Conservation (phyloP, 1,284 basidiomycete genomes). For the Mixia osmundae region DNA sequence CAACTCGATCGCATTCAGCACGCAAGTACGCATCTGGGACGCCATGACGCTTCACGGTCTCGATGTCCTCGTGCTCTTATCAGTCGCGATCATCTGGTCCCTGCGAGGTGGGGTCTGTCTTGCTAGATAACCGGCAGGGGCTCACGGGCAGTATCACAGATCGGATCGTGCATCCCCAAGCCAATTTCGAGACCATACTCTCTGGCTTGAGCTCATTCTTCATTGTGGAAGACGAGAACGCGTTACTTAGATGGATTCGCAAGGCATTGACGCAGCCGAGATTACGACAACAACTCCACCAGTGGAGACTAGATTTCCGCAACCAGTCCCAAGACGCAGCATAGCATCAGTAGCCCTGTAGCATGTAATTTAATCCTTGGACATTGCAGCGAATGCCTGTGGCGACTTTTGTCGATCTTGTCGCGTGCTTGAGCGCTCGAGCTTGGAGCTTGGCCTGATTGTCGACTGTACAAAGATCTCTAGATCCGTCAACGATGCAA, state of each 20-base stretch:
- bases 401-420: no score
- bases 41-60: constrained; percentile 69
- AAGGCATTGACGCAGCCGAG: constrained; percentile 39
- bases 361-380: no score
- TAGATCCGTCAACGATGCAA: no score
- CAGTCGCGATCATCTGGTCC: constrained; percentile 70
- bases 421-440: no score
- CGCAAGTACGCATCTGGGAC: constrained; percentile 85
- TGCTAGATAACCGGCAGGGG: neutral
- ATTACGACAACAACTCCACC: no score
- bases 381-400: no score
- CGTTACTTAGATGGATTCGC: constrained; percentile 52
- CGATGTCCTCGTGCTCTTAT: constrained; percentile 64
- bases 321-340: no score
- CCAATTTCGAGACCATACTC: constrained; percentile 76
- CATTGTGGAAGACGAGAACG: constrained; percentile 64
- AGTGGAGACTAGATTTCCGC: no score
- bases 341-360: no score
- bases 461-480: no score
- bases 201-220: constrained; percentile 76
- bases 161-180: constrained; percentile 43
- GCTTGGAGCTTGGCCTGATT: no score
- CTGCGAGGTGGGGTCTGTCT: constrained; percentile 38
- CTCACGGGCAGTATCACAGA: constrained; percentile 26
- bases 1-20: constrained; percentile 44